A percentile compares a stretch with the other conserved stretches of the same genome.
Conservation (phyloP, 2,329 filamentous ascomycete species). For the Ambrosiella beaveri region DNA sequence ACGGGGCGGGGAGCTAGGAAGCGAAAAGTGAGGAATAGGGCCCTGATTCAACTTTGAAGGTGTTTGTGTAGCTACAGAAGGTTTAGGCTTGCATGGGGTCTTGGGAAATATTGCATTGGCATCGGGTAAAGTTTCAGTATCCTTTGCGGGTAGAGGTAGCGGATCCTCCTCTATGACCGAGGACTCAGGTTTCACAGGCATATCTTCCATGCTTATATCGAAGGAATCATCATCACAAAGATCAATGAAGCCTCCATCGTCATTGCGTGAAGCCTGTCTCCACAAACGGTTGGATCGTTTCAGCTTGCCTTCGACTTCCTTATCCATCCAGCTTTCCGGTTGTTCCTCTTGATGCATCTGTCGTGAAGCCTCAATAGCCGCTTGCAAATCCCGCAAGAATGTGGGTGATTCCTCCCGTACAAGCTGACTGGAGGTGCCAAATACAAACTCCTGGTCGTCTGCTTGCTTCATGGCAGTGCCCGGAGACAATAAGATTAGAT, state of each 20-base stretch:
- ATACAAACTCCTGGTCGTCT: conserved; percentile 57
- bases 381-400: conserved; percentile 43
- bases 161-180: neutral
- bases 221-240: conserved; percentile 25
- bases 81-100: neutral
- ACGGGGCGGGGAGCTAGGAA: neutral
- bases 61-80: neutral
- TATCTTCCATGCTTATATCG: neutral
- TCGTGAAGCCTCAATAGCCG: conserved; percentile 44
- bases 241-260: conserved; percentile 31
- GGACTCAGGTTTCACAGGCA: no score
- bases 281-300: conserved; percentile 36
- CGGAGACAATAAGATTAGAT: conserved; percentile 44
- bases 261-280: conserved; percentile 51
- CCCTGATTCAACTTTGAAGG: neutral
- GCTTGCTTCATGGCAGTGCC: conserved; percentile 48
- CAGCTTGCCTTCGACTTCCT: neutral
- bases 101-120: neutral
- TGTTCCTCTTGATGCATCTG: conserved; percentile 9
- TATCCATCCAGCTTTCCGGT: neutral
- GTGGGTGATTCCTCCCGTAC: conserved; percentile 54
- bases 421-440: conserved; percentile 74
- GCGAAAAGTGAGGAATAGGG: neutral
- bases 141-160: neutral
- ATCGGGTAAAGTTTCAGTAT: conserved; percentile 1